Conservation (phyloP, 805 yeast species). For the Candida anglica region DNA sequence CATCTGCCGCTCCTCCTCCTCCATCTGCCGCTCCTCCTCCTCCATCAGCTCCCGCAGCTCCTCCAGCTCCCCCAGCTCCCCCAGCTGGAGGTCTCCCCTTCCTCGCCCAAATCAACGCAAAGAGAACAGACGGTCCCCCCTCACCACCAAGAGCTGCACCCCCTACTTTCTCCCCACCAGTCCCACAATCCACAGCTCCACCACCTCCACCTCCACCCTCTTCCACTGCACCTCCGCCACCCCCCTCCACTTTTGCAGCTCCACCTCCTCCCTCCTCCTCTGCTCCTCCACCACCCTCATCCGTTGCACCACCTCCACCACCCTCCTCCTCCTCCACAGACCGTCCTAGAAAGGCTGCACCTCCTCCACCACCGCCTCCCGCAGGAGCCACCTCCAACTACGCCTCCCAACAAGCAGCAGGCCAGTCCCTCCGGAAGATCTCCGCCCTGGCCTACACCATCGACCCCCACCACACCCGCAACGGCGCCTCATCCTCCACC, state of each 20-base stretch:
- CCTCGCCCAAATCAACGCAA: conserved; percentile 53
- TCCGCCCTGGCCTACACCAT: conserved; percentile 67
- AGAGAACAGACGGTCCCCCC: conserved; percentile 42
- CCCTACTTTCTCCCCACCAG: conserved; percentile 7
- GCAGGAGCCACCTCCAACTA: conserved; percentile 16
- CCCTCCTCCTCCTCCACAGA: conserved; percentile 21
- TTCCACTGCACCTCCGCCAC: conserved; percentile 12
- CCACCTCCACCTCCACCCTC: conserved; percentile 28
- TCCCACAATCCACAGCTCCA: conserved; percentile 14
- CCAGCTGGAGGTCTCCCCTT: conserved; percentile 45
- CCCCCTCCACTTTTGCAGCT: conserved; percentile 19
- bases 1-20: conserved; percentile 8
- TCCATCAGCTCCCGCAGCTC: conserved; percentile 15
- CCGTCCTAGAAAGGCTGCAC: conserved; percentile 7
- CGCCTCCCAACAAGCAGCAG: conserved; percentile 42
- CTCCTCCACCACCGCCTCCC: conserved; percentile 27
- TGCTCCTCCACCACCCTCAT: conserved; percentile 10
- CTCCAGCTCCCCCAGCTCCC: conserved; percentile 8
- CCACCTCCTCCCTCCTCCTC: conserved; percentile 22
- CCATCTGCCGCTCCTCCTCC: conserved; percentile 9
- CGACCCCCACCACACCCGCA: conserved; percentile 24
- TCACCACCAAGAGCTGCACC: conserved; percentile 16
- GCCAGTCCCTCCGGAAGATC: conserved; percentile 52
- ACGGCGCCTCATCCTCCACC: conserved; percentile 63
- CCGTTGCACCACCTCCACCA: conserved; percentile 16